phyloP scores from a whole-genome alignment of 495 filamentous ascomycete genomes.

The Trypethelium eluteriae region DNA sequence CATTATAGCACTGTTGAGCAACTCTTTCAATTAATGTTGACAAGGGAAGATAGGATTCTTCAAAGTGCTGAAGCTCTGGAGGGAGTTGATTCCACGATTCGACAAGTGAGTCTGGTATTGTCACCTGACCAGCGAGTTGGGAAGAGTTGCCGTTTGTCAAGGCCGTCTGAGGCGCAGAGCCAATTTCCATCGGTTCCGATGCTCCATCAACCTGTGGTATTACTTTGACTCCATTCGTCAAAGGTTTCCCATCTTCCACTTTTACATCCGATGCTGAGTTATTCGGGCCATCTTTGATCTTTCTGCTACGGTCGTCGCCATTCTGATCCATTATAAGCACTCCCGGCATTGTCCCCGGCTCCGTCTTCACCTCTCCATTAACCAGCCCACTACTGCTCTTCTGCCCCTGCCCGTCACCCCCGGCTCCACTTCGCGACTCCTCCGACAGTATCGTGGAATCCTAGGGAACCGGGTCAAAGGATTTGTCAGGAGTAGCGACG shows the following conservation, averaged over 20 bases:
- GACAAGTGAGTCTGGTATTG: constrained; percentile 16
- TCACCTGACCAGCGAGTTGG: background rate
- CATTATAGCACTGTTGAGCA: constrained; percentile 72
- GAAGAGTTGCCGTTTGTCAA: constrained; percentile 17
- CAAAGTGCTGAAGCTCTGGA: constrained; percentile 74
- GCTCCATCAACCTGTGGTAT: constrained; percentile 14
- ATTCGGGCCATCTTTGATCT: constrained; percentile 15
- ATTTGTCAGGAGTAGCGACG: background rate
- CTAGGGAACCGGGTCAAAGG: background rate
- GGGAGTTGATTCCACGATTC: constrained; percentile 33
- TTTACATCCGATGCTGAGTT: background rate
- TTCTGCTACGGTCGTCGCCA: constrained; percentile 24
- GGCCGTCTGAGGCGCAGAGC: background rate
- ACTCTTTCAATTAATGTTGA: constrained; percentile 63
- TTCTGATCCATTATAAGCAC: constrained; percentile 32
- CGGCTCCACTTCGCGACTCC: constrained; percentile 12
- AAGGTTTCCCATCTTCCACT: constrained; percentile 13
- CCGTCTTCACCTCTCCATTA: constrained; percentile 22
- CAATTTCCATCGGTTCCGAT: background rate
- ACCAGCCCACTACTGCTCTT: constrained; percentile 19
- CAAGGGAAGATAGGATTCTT: constrained; percentile 63
- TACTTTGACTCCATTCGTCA: constrained; percentile 24
- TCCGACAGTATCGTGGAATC: constrained; percentile 1
- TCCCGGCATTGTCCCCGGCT: constrained; percentile 33
- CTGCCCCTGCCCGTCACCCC: constrained; percentile 17